Evolutionary conservation across 2,329 filamentous ascomycete species (phyloP), one percentile per base, ranked within the genome.

Genomic region (Hortaea werneckii): DNA sequence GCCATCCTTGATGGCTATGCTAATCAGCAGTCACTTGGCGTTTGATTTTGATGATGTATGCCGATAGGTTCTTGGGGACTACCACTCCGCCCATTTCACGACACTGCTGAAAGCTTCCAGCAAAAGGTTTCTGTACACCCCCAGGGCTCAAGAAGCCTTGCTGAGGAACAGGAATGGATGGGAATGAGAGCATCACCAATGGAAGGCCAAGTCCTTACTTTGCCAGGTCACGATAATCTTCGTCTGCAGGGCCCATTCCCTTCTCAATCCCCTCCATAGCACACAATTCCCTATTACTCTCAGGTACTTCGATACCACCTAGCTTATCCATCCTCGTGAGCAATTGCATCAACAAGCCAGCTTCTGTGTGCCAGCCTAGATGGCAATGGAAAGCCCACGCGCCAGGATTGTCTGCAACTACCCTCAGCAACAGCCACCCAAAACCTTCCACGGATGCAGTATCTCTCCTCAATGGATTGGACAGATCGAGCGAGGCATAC

Each of bases 321-420:
- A 80, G 59, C 35, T 63, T 62, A 39, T 78, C 73, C 8, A 67
- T 62, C 29, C 71, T 63, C 6, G 70, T 72, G 28, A 78, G 54
- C 44, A 82, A 71, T 58, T 79, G 75, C 78, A 82, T 81, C 29
- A 73, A 48, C 66, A 80, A 69, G 1, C 77, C 77, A 1, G 76
- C 72, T 52, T 78, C 75, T 0, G 70, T 67, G 54, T 80, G 77
- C 77, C 77, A 80, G 0, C 68, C 65, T 47, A 78, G 72, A 52
- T 80, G 77, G 52, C 77, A 80, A 56, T 79, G 77, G 20, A 80
- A 70, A 0, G 73, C 67, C 77, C 77, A 80, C 1, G 76, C 52
- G 1, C 77, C 77, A 0, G 76, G 71, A 54, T 79, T 80, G 48
- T 80, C 76, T 0, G 76, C 68, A 2, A 76, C 65, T 10, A 79